A percentile compares a stretch with the other conserved stretches of the same genome.
Conservation (phyloP, 148 eudicot genomes). For the Rhododendron griersonianum region DNA sequence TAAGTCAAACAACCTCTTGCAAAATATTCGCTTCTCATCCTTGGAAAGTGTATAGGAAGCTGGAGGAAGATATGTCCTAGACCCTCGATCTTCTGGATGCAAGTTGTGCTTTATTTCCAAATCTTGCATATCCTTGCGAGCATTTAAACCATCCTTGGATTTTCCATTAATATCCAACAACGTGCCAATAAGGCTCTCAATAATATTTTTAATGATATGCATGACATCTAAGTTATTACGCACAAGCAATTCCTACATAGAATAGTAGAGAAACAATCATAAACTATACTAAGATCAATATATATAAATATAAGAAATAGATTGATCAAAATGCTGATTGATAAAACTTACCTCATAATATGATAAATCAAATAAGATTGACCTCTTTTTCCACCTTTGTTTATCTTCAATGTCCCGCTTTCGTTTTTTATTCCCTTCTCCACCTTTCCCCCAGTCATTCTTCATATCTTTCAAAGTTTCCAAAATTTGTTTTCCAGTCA, state of each 20-base stretch:
- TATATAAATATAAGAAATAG: background rate
- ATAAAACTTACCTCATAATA: background rate
- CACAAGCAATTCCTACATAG: background rate
- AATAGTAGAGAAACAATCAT: background rate
- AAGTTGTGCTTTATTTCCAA: background rate
- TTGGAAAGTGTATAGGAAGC: background rate
- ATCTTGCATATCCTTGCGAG: background rate
- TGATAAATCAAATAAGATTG: background rate
- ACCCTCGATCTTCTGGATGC: background rate
- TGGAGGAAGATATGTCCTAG: background rate
- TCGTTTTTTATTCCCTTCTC: background rate
- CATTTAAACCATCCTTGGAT: background rate
- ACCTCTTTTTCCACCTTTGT: background rate
- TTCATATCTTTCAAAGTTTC: no score
- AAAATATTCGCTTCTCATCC: background rate
- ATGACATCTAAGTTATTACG: background rate
- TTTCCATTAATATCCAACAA: background rate
- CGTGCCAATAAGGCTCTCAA: background rate
- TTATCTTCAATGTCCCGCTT: background rate
- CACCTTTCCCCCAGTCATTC: no score
- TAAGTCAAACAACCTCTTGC: background rate
- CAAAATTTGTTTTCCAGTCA: no score
- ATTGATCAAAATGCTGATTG: background rate
- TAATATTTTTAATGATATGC: background rate
- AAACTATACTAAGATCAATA: background rate